These are phyloP conservation scores for Cordyceps farinosa DNA, from an alignment of 2,329 filamentous ascomycete species.

Conservation along the genomic window DNA sequence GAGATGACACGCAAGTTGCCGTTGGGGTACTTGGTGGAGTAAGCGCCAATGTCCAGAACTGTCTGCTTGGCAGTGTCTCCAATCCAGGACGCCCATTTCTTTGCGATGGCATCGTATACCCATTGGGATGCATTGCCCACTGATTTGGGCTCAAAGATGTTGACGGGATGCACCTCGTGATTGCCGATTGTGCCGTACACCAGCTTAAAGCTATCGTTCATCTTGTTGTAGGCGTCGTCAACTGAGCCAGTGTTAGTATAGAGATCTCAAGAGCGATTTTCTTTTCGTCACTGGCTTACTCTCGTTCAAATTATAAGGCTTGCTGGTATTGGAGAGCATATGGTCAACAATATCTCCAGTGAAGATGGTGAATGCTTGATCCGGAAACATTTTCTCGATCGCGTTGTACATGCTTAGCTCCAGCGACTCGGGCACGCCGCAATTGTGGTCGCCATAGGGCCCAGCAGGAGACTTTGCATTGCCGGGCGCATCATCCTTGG, in stretches of 20 bases:
- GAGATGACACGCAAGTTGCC: constrained; percentile 55
- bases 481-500: constrained; percentile 43
- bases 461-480: constrained; percentile 47
- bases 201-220: constrained; percentile 39
- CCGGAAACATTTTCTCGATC: constrained; percentile 43
- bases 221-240: constrained; percentile 44
- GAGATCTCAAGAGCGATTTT: constrained; percentile 19
- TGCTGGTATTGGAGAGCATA: constrained; percentile 44
- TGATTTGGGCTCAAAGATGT: constrained; percentile 46
- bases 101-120: constrained; percentile 49
- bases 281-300: constrained; percentile 24
- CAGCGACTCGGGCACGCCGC: constrained; percentile 48
- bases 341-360: constrained; percentile 58
- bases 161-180: constrained; percentile 52
- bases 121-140: constrained; percentile 43
- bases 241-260: constrained; percentile 29
- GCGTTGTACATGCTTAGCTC: constrained; percentile 54
- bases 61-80: constrained; percentile 31
- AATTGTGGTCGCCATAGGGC: constrained; percentile 50
- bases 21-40: constrained; percentile 44
- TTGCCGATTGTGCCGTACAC: constrained; percentile 56
- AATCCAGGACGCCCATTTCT: constrained; percentile 47
- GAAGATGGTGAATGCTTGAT: constrained; percentile 53
- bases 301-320: constrained; percentile 30
- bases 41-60: constrained; percentile 44